Base-by-base conservation (phyloP, 306 rosid genomes). In the Leucaena leucocephala region DNA sequence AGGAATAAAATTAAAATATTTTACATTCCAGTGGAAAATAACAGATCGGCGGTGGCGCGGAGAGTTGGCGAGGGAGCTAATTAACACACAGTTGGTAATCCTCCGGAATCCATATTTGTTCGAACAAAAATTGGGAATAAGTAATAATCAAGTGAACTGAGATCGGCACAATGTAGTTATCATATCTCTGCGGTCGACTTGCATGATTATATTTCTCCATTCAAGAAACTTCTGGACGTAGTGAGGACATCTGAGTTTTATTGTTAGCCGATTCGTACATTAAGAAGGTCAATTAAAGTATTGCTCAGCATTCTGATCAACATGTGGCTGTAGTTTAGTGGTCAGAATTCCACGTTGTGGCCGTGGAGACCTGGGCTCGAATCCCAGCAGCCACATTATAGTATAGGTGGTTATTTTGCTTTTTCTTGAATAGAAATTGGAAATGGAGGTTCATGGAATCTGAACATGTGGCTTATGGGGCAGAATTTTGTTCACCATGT, bases 401-500 rank as follows among this genome's bases (percentile, higher is more conserved):
- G 27, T 1, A 27, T 27, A n/a, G n/a, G n/a, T 27, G 1, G 27
- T 0, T 27, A 27, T 27, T 27, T 27, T 27, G 27, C 27, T 27
- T 27, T 27, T 27, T 27, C 27, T 27, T 27, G 27, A 27, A 1
- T 27, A 27, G 27, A 27, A 27, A 27, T 27, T 27, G 27, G 27
- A 27, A 38, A 38, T 1, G 12, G 34, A 3, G 1, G 15, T 39
- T 66, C 8, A 39, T 39, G 49, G 49, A n/a, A 66, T 66, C 49
- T 21, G 15, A 2, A 8, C 40, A 22, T 48, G 48, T 33, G 59
- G 74, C 84, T 75, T 76, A 67, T 57, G 80, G 82, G 82, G n/a
- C 59, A 76, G 82, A 83, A 85, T 85, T 72, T 79, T n/a, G 50
- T 68, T 19, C 4, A n/a, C 40, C 4, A 44, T 58, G 50, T 59